phyloP scores from a whole-genome alignment of 345 rosid genomes.

The Lagerstroemia speciosa region DNA sequence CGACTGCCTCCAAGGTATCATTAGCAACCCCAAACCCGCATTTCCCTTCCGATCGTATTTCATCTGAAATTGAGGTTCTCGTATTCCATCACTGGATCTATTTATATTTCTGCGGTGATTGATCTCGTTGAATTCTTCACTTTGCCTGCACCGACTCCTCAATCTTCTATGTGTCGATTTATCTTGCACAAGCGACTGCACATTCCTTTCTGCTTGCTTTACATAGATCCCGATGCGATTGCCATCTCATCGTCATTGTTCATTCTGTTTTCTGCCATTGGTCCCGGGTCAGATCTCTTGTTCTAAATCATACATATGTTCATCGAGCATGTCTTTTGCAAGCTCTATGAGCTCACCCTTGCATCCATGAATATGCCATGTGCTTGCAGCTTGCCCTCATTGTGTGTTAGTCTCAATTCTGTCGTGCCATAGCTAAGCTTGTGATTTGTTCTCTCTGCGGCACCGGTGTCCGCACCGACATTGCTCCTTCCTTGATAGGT shows the following conservation, averaged over 20 bases:
- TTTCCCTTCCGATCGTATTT: background rate
- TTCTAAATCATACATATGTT: background rate
- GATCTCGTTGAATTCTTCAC: background rate
- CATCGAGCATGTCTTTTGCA: background rate
- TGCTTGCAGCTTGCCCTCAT: too few relatives aligned
- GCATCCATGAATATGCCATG: too few relatives aligned
- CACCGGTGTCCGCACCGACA: background rate
- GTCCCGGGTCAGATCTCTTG: background rate
- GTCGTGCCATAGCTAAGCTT: too few relatives aligned
- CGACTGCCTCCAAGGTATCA: constrained; percentile 87
- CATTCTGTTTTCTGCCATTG: background rate
- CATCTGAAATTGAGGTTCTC: background rate
- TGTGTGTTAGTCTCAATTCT: too few relatives aligned
- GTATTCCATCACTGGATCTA: too few relatives aligned
- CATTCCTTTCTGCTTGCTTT: background rate
- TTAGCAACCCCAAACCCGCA: background rate
- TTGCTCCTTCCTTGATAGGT: background rate
- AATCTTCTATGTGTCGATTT: background rate
- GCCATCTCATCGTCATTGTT: background rate
- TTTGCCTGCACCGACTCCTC: too few relatives aligned
- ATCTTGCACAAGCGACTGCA: background rate
- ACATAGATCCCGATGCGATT: background rate
- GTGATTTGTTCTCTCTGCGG: background rate
- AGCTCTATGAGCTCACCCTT: background rate
- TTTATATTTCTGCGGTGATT: background rate